Percentiles rank a stretch among this genome's conserved stretches.
phyloP scores from a whole-genome alignment of 192 early-diverging fungal species.

The Coemansia sp. region DNA sequence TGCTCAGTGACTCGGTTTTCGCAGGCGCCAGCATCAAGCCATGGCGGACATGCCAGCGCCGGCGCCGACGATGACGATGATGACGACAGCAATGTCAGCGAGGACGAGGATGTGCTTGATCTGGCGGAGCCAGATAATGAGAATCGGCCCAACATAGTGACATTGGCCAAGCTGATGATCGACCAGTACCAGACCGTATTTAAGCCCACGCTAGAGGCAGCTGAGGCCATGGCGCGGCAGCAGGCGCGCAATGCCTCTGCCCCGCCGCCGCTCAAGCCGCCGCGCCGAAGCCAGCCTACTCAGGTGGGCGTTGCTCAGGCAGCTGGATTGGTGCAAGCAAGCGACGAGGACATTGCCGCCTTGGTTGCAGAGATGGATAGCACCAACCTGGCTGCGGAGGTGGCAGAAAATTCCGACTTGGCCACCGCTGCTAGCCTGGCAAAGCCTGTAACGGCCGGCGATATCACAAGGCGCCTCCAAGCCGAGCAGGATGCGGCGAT shows the following conservation, averaged over 20 bases:
- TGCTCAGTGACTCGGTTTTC: conserved; percentile 53
- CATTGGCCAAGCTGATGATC: conserved; percentile 49
- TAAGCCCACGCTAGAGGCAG: conserved; percentile 52
- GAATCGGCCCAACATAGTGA: conserved; percentile 52
- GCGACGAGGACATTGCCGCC: conserved; percentile 52
- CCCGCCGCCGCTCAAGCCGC: conserved; percentile 43
- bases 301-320: background rate
- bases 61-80: background rate
- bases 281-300: conserved; percentile 14
- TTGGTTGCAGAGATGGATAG: conserved; percentile 41
- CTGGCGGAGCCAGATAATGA: conserved; percentile 19
- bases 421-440: background rate
- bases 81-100: conserved; percentile 20
- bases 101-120: conserved; percentile 32
- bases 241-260: conserved; percentile 6
- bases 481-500: conserved; percentile 37
- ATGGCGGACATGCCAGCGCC: background rate
- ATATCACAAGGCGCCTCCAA: conserved; percentile 42
- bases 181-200: conserved; percentile 55
- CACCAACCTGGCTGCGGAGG: background rate
- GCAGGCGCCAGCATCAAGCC: conserved; percentile 1
- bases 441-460: conserved; percentile 39
- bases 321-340: conserved; percentile 22
- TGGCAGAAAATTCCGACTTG: background rate
- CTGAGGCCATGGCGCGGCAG: conserved; percentile 38